Conservation (phyloP, 2,329 filamentous ascomycete species). For the Colletotrichum sp. region DNA sequence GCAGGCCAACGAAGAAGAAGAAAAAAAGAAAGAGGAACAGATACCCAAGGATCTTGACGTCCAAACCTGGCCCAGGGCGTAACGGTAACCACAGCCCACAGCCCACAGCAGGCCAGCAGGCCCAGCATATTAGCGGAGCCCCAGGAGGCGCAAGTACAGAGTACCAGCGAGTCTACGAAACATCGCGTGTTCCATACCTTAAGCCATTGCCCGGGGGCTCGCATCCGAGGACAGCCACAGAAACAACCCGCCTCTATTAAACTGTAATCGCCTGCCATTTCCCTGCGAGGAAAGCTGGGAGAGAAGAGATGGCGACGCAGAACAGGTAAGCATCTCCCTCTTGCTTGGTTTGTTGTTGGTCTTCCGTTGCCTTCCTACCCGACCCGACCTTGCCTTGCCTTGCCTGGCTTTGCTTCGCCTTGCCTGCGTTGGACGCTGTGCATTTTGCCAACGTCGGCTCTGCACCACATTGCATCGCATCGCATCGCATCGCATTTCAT, state of each 20-base stretch:
- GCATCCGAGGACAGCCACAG: constrained; percentile 16
- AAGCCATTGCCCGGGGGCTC: constrained; percentile 11
- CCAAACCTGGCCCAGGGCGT: background rate
- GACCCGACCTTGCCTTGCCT: background rate
- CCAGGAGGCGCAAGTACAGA: constrained; percentile 16
- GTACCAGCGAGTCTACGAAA: constrained; percentile 19
- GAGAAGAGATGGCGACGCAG: constrained; percentile 35
- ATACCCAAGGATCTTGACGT: constrained; percentile 6
- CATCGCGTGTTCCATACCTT: constrained; percentile 23
- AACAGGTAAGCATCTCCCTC: constrained; percentile 33
- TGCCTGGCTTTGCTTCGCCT: background rate
- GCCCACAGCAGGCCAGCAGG: background rate
- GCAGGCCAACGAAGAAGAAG: background rate
- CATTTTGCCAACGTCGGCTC: background rate
- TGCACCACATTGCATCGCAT: background rate
- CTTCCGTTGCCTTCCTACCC: background rate
- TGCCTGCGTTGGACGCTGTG: background rate
- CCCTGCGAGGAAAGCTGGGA: background rate
- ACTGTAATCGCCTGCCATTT: constrained; percentile 11
- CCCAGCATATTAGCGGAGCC: constrained; percentile 6
- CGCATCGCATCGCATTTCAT: background rate
- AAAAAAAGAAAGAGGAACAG: background rate
- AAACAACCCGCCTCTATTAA: constrained; percentile 15
- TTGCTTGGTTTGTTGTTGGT: background rate
- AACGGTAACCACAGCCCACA: background rate